Base-by-base conservation (phyloP, 768 basidiomycete species). In the Naganishia friedmannii region DNA sequence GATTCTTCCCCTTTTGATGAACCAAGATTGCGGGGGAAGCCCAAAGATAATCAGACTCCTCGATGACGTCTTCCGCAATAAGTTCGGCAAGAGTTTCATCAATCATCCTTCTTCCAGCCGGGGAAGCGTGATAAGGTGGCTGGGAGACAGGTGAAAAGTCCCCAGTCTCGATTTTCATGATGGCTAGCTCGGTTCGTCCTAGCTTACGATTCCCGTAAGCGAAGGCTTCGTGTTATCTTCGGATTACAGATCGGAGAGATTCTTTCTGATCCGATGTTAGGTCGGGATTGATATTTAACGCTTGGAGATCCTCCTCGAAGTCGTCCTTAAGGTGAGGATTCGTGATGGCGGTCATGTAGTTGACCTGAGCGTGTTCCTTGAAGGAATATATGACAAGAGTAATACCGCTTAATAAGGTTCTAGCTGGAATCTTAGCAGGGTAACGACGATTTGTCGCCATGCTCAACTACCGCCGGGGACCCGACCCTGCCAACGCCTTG, bases 141-240 rank as follows among this genome's bases (percentile, higher is more conserved):
- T 45, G 39, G 17, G 42, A 63, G 23, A 70, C 37, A 3, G 60
- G 63, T 1, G 51, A 10, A 1, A 51, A 51, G 7, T 54, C 57
- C 28, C 53, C 60, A 5, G 63, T 70, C 6, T 65, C 69, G 17
- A 70, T 32, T n/a, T 26, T 53, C 69, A 70, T 70, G 8, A 31
- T 56, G 37, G 63, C 39, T 26, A 53, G 23, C n/a, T 66, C 32
- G 34, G 63, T 65, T 12, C 53, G 45, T 37, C 69, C 69, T 23
- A 70, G 45, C 17, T 46, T 48, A 9, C 26, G 53, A 1, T 23
- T 28, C 15, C 69, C 69, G 42, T 65, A 66, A 31, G 69, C 46
- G 42, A 70, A 70, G 28, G 69, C 69, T 19, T 53, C 2, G 12
- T 10, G 69, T 28, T 70, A 28, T 26, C 54, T 31, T 54, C 46